Evolutionary conservation across 169 alveolate genomes (phyloP), one percentile per base, ranked within the genome.

Genomic region (Plasmodium relictum): DNA sequence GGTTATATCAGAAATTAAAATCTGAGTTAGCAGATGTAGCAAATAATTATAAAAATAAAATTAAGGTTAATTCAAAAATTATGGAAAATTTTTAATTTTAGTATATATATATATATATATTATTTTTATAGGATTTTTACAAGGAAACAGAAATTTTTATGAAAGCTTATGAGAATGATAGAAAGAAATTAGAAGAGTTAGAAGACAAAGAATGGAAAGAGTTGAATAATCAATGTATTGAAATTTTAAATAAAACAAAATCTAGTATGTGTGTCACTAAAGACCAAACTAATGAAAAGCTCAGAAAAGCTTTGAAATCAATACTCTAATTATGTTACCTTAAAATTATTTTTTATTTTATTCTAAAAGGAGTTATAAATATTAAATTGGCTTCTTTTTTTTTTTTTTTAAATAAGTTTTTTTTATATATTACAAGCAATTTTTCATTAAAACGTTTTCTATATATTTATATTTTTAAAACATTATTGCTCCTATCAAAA

Each of bases 171-270:
- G 89, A 76, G 24, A 31, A 20, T 37, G 89, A 76, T 41, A 76
- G 63, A 48, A 76, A 76, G 22, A 69, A 76, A 54, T 50, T 76
- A 5, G 78, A 76, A n/a, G 74, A 62, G n/a, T 68, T 76, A 59
- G 89, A 76, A 69, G 76, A 76, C 22, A 76, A 52, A 24, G 89
- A 76, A 42, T 76, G 89, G 89, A 62, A 68, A 39, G 89, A 76
- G 37, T 42, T 76, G n/a, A 76, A 76, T 56, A 31, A 18, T 6
- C 89, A 76, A 42, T 76, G 69, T 18, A 59, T 76, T 37, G 89
- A 76, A 54, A 50, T 63, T 63, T 48, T 76, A 76, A 76, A 24
- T 24, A 76, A 76, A 39, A 76, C 76, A 6, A 76, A 76, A 65
- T 45, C 74, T 16, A 63, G 63, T 44, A 76, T 76, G 41, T 63